A percentile compares a stretch with the other conserved stretches of the same genome.
These are phyloP conservation scores for Claviceps digitariae DNA, from an alignment of 2,329 filamentous ascomycete genomes.

Conservation along the genomic window DNA sequence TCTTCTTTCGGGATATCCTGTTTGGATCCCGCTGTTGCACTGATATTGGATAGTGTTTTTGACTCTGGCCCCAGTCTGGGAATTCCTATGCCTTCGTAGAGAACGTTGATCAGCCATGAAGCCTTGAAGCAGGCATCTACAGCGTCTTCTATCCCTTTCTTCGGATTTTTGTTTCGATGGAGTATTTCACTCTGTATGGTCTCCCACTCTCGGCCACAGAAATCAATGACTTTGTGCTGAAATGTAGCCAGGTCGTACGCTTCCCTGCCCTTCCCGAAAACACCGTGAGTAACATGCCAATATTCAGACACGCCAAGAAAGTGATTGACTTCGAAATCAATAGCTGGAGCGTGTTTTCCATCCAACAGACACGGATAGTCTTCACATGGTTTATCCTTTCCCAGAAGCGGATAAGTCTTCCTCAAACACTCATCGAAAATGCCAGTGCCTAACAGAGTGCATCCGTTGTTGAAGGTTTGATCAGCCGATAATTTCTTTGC, in stretches of 20 bases:
- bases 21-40: constrained; percentile 54
- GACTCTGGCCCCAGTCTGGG: constrained; percentile 71
- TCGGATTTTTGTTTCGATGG: constrained; percentile 56
- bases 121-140: constrained; percentile 94
- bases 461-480: constrained; percentile 19
- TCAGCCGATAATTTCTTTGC: constrained; percentile 39
- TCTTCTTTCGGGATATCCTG: constrained; percentile 57
- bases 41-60: constrained; percentile 38
- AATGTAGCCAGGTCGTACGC: constrained; percentile 87
- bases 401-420: constrained; percentile 71
- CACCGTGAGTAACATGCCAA: constrained; percentile 95
- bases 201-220: constrained; percentile 74
- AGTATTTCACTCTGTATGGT: constrained; percentile 55
- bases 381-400: constrained; percentile 74
- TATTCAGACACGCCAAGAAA: constrained; percentile 97
- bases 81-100: constrained; percentile 91
- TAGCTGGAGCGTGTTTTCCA: constrained; percentile 82
- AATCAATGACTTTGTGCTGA: constrained; percentile 69
- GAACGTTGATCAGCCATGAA: constrained; percentile 91
- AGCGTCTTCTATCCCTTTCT: constrained; percentile 65
- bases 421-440: constrained; percentile 74
- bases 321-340: constrained; percentile 95
- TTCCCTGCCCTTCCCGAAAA: constrained; percentile 69
- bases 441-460: constrained; percentile 67
- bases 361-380: constrained; percentile 81